Evolutionary conservation across 2,329 filamentous ascomycete genomes (phyloP).

Genomic region (Westerdykella sp.): DNA sequence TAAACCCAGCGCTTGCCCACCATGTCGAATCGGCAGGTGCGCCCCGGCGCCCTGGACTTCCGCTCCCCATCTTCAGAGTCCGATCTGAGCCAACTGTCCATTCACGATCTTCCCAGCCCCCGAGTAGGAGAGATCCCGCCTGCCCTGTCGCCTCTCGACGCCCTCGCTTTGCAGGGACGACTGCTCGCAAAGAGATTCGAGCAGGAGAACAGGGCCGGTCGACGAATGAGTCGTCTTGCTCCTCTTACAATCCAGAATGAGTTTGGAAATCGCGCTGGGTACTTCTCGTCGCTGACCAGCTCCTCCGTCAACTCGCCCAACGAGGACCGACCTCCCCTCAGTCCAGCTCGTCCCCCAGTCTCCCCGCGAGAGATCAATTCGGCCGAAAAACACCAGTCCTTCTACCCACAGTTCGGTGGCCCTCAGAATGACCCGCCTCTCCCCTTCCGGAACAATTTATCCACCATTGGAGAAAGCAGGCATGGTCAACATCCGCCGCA

Average conservation of each 20-base stretch:
- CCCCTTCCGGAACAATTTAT: conserved; percentile 28
- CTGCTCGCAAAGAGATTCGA: conserved; percentile 82
- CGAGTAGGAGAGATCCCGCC: conserved; percentile 63
- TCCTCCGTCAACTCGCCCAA: conserved; percentile 51
- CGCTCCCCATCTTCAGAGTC: conserved; percentile 30
- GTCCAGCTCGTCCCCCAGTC: conserved; percentile 18
- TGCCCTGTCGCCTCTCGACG: conserved; percentile 87
- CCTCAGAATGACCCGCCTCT: conserved; percentile 19
- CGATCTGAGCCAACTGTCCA: conserved; percentile 30
- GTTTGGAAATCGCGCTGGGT: conserved; percentile 69
- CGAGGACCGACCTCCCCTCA: conserved; percentile 33
- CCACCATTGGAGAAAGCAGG: conserved; percentile 31
- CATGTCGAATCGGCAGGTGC: conserved; percentile 27
- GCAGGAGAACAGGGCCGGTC: conserved; percentile 62
- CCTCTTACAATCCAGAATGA: conserved; percentile 78
- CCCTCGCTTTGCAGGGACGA: conserved; percentile 86
- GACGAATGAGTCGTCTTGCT: conserved; percentile 77
- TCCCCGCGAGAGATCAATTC: conserved; percentile 21
- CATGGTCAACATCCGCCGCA: conserved; percentile 13
- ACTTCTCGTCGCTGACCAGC: conserved; percentile 67
- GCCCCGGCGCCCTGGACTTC: conserved; percentile 29
- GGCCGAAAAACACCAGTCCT: conserved; percentile 30
- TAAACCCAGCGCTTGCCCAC: conserved; percentile 1
- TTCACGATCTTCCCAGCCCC: conserved; percentile 42
- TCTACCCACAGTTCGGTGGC: conserved; percentile 33